phyloP scores from a whole-genome alignment of 306 rosid genomes.

The Casuarina equisetifolia region DNA sequence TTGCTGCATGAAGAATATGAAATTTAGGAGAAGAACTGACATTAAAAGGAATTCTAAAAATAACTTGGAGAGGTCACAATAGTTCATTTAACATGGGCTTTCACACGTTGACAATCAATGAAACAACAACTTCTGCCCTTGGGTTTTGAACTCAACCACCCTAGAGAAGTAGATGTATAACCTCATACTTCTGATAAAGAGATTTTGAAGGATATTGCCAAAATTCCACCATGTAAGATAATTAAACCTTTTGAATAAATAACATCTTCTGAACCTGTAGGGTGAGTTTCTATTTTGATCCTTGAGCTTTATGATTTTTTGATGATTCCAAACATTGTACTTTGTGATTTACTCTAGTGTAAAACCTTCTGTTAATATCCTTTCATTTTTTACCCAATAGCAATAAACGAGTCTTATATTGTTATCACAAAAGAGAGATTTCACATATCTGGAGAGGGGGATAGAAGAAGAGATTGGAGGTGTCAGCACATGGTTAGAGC shows the following conservation, averaged over 20 bases:
- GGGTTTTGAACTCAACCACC: background rate
- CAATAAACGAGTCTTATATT: too few relatives aligned
- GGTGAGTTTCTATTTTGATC: too few relatives aligned
- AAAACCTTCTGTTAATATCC: too few relatives aligned
- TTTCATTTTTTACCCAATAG: too few relatives aligned
- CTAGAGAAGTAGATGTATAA: background rate
- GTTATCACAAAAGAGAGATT: too few relatives aligned
- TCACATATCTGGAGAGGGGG: too few relatives aligned
- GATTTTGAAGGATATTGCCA: background rate
- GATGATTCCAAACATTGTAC: too few relatives aligned
- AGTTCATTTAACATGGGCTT: slow-evolving; percentile 3
- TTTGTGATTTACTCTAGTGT: too few relatives aligned
- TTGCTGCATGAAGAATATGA: slow-evolving; percentile 53
- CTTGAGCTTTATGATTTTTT: background rate
- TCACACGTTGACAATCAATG: slow-evolving; percentile 5
- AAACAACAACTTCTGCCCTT: slow-evolving; percentile 10
- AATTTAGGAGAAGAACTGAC: slow-evolving; percentile 20
- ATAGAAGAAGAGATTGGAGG: too few relatives aligned
- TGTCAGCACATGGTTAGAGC: too few relatives aligned
- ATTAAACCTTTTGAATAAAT: background rate
- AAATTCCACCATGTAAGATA: background rate
- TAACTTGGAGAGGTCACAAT: slow-evolving; percentile 15
- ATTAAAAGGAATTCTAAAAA: background rate
- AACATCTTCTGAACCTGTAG: background rate
- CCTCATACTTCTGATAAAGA: background rate